Base-by-base conservation (phyloP, 805 yeast species). In the Kuraishia ogatae region DNA sequence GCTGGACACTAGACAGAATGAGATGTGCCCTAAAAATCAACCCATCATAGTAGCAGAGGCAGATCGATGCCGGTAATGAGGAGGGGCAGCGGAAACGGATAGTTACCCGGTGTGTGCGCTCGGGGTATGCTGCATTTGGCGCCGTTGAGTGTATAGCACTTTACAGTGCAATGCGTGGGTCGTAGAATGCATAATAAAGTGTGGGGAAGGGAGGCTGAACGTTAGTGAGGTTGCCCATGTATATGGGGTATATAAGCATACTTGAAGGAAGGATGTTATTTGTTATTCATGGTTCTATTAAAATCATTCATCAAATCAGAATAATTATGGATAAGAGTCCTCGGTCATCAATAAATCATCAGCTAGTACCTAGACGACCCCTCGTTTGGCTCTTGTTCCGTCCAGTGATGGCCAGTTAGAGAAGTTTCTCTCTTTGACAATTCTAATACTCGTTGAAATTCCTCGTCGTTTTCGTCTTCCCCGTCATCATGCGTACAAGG, bases 381-480 rank as follows among this genome's bases (percentile, higher is more conserved):
- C 17, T 35, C 43, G n/a, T 35, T 35, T 11, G 43, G 43, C 43
- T 13, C n/a, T 13, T 4, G 6, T 3, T 35, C 43, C 3, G 4
- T 17, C 43, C 43, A 35, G 43, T 11, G 43, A 15, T 15, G 29
- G 6, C 43, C 17, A 13, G 17, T 35, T 26, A 26, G 10, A 26
- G 29, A 51, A 49, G 46, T 26, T 50, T 51, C 53, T 51, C 29
- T 29, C 50, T 26, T 17, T 10, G 53, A 51, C 53, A 51, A 8
- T 13, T 51, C 39, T 28, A 51, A 35, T 11, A 35, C 50, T 15
- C 24, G 26, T n/a, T 20, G 28, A 15, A 51, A 7, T 15, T 39
- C 53, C n/a, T 29, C 53, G 21, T 51, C 53, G 20, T 35, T 11
- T n/a, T n/a, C 50, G 20, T 35, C 19, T n/a, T n/a, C 50, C 4